A percentile compares a stretch with the other conserved stretches of the same genome.
Evolutionary conservation across 495 filamentous ascomycete species (phyloP).

Genomic region (Sabuloglossum arenarium): DNA sequence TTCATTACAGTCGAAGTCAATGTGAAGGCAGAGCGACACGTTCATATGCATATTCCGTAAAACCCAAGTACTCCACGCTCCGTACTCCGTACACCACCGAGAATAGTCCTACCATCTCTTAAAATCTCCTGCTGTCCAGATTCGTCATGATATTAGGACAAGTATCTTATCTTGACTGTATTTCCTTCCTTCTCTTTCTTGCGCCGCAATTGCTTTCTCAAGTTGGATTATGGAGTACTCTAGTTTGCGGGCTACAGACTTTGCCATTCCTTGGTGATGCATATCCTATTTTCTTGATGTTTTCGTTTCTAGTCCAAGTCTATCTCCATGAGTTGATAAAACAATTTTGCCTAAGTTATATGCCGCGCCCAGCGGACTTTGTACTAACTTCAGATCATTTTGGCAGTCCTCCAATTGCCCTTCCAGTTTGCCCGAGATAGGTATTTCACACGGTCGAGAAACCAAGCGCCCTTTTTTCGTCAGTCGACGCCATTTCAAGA

Average conservation of each 20-base stretch:
- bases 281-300: constrained; percentile 8
- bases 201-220: constrained; percentile 41
- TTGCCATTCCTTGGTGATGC: constrained; percentile 47
- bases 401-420: constrained; percentile 33
- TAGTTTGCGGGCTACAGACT: constrained; percentile 33
- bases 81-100: no score
- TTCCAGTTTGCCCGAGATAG: constrained; percentile 33
- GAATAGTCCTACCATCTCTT: no score
- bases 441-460: constrained; percentile 23
- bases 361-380: no score
- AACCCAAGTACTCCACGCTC: no score
- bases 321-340: no score
- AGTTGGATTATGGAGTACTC: constrained; percentile 31
- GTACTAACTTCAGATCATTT: not conserved
- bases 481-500: constrained; percentile 50
- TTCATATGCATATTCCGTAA: no score
- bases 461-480: constrained; percentile 38
- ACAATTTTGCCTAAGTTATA: no score
- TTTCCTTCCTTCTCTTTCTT: constrained; percentile 43
- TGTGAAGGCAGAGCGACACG: no score
- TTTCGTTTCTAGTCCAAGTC: no score
- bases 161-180: constrained; percentile 51
- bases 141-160: constrained; percentile 35
- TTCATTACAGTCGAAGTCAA: no score
- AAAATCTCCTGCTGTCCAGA: not conserved